Evolutionary conservation across 495 filamentous ascomycete species (phyloP), one percentile per base, ranked within the genome.

Genomic region (Usnea hakonensis): DNA sequence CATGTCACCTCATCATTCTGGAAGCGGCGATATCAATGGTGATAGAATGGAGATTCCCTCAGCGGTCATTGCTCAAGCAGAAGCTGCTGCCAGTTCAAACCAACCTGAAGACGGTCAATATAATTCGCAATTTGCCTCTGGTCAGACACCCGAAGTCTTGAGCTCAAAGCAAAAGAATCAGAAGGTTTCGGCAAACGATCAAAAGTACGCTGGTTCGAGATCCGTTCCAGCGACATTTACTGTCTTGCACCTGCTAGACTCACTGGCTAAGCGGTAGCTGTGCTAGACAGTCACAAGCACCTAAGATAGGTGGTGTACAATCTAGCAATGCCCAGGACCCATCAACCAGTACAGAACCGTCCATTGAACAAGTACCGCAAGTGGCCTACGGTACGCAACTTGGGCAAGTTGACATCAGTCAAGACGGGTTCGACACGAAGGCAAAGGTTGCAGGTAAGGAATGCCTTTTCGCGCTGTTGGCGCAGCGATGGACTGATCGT

Each of bases 391-490:
- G 79, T 21, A 78, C 78, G 46, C 64, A 63, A 38, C 77, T 76
- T 61, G 79, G 81, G 38, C 68, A 77, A 38, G 72, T 85, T 21
- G 73, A 78, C 26, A 70, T 81, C 63, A 76, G 71, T 19, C 78
- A 80, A 61, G 74, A 79, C 58, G 83, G 79, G 23, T 73, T 85
- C 65, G 74, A 81, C 64, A 82, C 83, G 9, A 74, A 77, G 57
- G 83, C 82, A 7, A 70, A 70, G 23, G 70, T 85, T 48, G 73
- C 75, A 41, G 72, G 76, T 78, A 59, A 41, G 65, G 21, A 41
- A 16, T 10, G 14, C 46, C 11, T 30, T 37, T 55, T 16, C 19
- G 33, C 11, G n/a, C 17, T 55, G 37, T 46, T 46, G 32, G 35
- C 52, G 36, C 16, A 43, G 23, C 6, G 37, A 21, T 41, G 46